phyloP scores from a whole-genome alignment of 2,329 filamentous ascomycete species.

The Alternaria tenuissima region DNA sequence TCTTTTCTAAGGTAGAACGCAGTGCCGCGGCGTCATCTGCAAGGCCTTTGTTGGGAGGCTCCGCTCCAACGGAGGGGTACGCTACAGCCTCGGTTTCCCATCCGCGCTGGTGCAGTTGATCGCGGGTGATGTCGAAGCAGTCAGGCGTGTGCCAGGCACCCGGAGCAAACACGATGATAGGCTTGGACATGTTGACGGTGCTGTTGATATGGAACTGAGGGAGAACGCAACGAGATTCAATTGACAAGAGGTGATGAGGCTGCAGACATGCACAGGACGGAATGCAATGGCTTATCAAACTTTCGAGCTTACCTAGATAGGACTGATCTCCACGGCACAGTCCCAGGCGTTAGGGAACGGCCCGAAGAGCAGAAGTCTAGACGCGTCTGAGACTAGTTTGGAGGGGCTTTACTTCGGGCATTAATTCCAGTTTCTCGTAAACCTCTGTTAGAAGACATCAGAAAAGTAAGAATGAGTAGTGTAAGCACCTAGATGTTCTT shows the following conservation, averaged over 20 bases:
- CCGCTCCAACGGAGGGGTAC: conserved; percentile 8
- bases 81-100: conserved; percentile 9
- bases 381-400: background rate
- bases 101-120: conserved; percentile 7
- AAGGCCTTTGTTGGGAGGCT: conserved; percentile 11
- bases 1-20: conserved; percentile 1
- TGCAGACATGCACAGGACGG: background rate
- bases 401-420: background rate
- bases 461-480: no score
- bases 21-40: conserved; percentile 3
- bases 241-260: background rate
- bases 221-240: background rate
- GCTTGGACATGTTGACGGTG: conserved; percentile 3
- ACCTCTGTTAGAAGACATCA: no score
- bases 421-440: background rate
- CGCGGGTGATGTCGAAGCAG: conserved; percentile 5
- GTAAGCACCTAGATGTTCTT: no score
- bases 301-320: background rate
- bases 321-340: background rate
- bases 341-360: background rate
- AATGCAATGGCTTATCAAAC: background rate
- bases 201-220: background rate
- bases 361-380: background rate
- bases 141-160: conserved; percentile 6
- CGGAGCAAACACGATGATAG: conserved; percentile 2